phyloP scores from a whole-genome alignment of 2,329 filamentous ascomycete species.

The Phaeosphaeriaceae sp. region DNA sequence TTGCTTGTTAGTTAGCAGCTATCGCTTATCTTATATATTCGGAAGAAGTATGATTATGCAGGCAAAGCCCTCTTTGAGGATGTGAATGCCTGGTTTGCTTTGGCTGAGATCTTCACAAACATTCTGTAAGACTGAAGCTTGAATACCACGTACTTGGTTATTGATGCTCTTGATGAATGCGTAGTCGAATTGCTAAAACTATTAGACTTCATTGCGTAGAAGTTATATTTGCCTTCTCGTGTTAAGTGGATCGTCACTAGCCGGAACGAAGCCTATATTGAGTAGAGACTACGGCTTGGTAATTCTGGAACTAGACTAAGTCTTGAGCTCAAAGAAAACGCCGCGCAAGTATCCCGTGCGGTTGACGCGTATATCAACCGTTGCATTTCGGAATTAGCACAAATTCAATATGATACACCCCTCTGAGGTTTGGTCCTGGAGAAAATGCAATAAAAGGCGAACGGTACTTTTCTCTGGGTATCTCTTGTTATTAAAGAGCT shows the following conservation, averaged over 20 bases:
- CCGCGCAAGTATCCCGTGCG: conserved; percentile 41
- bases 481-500: conserved; percentile 2
- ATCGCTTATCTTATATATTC: no score
- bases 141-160: conserved; percentile 7
- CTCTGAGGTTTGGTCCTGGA: no score
- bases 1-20: no score
- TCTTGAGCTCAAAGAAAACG: conserved; percentile 37
- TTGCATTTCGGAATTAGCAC: no score
- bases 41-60: no score
- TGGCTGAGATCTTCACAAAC: conserved; percentile 20
- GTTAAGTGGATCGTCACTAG: conserved; percentile 1
- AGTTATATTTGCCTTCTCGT: conserved; percentile 13
- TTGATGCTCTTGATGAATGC: conserved; percentile 19
- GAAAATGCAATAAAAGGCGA: no score
- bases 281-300: conserved; percentile 24
- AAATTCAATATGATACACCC: conserved; percentile 40
- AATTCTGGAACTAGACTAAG: background rate
- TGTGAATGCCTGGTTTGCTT: no score
- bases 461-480: no score
- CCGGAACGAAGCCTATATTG: conserved; percentile 36
- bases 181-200: conserved; percentile 4
- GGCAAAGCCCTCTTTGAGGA: no score
- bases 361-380: no score
- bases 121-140: conserved; percentile 50
- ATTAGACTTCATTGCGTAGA: background rate